Evolutionary conservation across 192 early-diverging fungal species (phyloP).

Genomic region (Coemansia sp.): DNA sequence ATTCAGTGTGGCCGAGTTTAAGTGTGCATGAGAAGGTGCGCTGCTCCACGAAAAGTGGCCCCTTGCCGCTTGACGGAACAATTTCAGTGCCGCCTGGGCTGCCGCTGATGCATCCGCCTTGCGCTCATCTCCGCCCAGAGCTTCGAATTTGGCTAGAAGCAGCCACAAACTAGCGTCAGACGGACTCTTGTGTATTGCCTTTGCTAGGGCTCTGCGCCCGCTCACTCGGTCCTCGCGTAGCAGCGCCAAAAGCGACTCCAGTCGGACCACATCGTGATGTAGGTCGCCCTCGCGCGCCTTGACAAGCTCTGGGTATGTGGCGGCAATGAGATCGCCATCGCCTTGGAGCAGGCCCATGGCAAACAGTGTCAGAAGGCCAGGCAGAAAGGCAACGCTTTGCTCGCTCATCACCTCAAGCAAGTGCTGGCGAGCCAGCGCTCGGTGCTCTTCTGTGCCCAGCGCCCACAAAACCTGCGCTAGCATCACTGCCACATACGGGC

Average conservation of each 20-base stretch:
- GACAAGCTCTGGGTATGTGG: constrained; percentile 32
- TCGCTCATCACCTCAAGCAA: constrained; percentile 59
- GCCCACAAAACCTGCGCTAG: constrained; percentile 91
- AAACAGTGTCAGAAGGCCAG: constrained; percentile 43
- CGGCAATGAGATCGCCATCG: constrained; percentile 40
- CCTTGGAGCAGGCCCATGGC: constrained; percentile 49
- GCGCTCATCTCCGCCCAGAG: constrained; percentile 1
- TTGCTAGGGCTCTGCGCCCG: constrained; percentile 33
- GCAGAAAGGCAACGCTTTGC: constrained; percentile 7
- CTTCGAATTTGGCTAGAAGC: constrained; percentile 25
- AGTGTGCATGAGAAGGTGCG: constrained; percentile 16
- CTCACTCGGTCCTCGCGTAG: constrained; percentile 25
- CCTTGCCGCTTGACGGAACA: constrained; percentile 21
- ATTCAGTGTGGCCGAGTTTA: constrained; percentile 25
- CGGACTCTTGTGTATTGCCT: constrained; percentile 25
- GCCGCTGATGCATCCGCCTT: neutral
- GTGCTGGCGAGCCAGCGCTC: constrained; percentile 76
- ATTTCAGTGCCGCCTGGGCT: constrained; percentile 19
- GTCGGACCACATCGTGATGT: constrained; percentile 10
- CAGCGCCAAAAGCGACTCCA: constrained; percentile 29
- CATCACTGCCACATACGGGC: constrained; percentile 70
- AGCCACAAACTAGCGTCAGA: constrained; percentile 32
- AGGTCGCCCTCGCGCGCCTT: constrained; percentile 10
- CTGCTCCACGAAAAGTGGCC: constrained; percentile 34
- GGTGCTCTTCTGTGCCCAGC: constrained; percentile 77